phyloP scores from a whole-genome alignment of 1,284 basidiomycete genomes.

The Gomphus sp. region DNA sequence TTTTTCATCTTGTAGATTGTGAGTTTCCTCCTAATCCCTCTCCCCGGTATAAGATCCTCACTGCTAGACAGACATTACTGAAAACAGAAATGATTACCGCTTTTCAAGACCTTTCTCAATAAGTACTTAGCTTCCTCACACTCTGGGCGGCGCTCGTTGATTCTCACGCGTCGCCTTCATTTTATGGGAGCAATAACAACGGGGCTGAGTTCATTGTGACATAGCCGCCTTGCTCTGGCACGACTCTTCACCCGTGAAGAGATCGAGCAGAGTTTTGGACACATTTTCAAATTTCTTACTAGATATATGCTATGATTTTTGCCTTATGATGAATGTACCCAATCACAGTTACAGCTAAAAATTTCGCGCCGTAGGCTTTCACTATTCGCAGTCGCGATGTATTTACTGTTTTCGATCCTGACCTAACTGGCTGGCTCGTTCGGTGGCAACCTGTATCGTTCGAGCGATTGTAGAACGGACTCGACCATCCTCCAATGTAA shows the following conservation, averaged over 20 bases:
- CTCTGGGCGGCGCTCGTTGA: constrained; percentile 69
- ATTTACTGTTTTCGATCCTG: constrained; percentile 26
- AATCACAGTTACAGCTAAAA: background rate
- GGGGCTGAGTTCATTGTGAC: background rate
- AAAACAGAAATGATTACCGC: background rate
- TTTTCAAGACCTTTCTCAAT: background rate
- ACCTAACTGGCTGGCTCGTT: constrained; percentile 76
- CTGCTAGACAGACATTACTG: background rate
- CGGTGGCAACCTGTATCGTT: constrained; percentile 89
- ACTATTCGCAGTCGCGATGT: background rate
- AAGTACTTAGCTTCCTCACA: constrained; percentile 60
- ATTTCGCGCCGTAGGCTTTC: background rate
- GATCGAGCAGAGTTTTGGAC: background rate
- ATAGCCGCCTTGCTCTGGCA: background rate
- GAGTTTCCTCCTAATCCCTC: background rate
- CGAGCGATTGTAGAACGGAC: constrained; percentile 94
- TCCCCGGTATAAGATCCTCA: background rate
- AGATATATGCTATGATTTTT: background rate
- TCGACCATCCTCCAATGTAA: constrained; percentile 91
- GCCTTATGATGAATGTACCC: background rate
- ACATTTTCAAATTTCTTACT: background rate
- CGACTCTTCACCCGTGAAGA: background rate
- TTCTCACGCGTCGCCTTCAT: constrained; percentile 73
- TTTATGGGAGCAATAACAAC: constrained; percentile 74
- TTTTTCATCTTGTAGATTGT: background rate